A percentile compares a stretch with the other conserved stretches of the same genome.
These are phyloP conservation scores for Solanum neorickii DNA, from an alignment of 257 asterid species.

Conservation along the genomic window DNA sequence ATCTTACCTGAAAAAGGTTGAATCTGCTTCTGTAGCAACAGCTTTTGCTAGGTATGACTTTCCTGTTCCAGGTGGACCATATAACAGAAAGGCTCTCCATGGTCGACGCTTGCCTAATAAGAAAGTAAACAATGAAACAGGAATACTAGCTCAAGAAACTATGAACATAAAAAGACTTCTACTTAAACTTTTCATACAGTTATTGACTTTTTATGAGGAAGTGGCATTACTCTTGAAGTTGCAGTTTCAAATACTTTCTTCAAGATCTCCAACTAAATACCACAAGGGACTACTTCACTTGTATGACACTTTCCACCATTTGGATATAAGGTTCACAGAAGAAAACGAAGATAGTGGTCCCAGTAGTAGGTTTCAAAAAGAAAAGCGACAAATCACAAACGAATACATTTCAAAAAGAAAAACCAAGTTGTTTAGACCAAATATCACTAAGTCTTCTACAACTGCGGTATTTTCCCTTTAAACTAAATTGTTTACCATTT, in stretches of 20 bases:
- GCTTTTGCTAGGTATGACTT: slow-evolving; percentile 57
- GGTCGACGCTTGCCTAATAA: slow-evolving; percentile 48
- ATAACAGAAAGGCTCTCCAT: slow-evolving; percentile 52
- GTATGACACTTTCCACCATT: not conserved
- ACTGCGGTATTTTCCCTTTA: not conserved
- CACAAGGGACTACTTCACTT: not conserved
- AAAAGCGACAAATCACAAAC: not conserved
- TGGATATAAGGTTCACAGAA: not conserved
- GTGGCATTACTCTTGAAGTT: not conserved
- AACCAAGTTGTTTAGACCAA: not conserved
- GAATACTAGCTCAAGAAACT: not conserved
- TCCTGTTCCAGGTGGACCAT: slow-evolving; percentile 64
- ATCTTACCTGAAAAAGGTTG: slow-evolving; percentile 43
- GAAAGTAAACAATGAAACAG: not conserved
- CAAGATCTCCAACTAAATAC: not conserved
- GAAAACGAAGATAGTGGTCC: not conserved
- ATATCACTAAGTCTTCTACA: not conserved
- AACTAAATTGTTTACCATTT: not conserved
- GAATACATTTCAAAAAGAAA: not conserved
- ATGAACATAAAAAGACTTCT: not conserved
- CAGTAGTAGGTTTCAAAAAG: not conserved
- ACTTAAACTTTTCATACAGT: not conserved
- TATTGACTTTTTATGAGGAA: not conserved
- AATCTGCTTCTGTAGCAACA: slow-evolving; percentile 56
- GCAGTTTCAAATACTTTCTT: not conserved